phyloP scores from a whole-genome alignment of 2,329 filamentous ascomycete species.

The Helotiales sp. region DNA sequence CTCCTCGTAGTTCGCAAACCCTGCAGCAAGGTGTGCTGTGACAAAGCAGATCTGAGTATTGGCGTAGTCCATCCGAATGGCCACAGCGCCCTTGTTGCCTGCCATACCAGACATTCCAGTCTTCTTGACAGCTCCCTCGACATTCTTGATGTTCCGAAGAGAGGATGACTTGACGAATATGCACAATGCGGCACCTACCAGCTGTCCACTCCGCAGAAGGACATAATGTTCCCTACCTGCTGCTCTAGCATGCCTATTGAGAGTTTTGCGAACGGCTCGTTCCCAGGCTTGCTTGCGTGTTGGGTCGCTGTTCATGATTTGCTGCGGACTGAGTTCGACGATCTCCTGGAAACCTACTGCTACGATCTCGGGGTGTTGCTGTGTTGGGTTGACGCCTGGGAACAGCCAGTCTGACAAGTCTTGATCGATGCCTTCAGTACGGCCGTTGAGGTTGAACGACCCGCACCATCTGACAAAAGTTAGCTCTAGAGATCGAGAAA shows the following conservation, averaged over 20 bases:
- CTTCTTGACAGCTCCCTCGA: slow-evolving; percentile 95
- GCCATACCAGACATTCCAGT: slow-evolving; percentile 93
- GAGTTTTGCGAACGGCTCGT: slow-evolving; percentile 69
- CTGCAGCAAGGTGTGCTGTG: slow-evolving; percentile 92
- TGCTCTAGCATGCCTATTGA: slow-evolving; percentile 70
- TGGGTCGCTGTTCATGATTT: slow-evolving; percentile 98
- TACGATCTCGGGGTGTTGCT: slow-evolving; percentile 76
- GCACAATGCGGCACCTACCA: slow-evolving; percentile 90
- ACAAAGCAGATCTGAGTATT: slow-evolving; percentile 94
- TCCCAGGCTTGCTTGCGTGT: slow-evolving; percentile 86
- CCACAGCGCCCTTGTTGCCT: slow-evolving; percentile 96
- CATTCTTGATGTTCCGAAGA: slow-evolving; percentile 86
- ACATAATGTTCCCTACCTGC: slow-evolving; percentile 79
- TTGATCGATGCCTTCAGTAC: slow-evolving; percentile 72
- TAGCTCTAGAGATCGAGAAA: background rate
- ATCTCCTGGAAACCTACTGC: slow-evolving; percentile 97
- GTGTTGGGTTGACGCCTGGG: slow-evolving; percentile 57
- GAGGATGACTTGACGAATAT: slow-evolving; percentile 83
- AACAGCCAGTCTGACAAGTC: slow-evolving; percentile 88
- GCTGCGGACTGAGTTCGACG: slow-evolving; percentile 94
- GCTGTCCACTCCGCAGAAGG: slow-evolving; percentile 83
- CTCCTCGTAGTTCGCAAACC: slow-evolving; percentile 96
- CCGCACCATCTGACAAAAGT: slow-evolving; percentile 56
- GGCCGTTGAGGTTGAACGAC: slow-evolving; percentile 94
- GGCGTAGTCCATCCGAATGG: slow-evolving; percentile 91